Base-by-base conservation (phyloP, 768 basidiomycete genomes). In the Tulasnella sp. region DNA sequence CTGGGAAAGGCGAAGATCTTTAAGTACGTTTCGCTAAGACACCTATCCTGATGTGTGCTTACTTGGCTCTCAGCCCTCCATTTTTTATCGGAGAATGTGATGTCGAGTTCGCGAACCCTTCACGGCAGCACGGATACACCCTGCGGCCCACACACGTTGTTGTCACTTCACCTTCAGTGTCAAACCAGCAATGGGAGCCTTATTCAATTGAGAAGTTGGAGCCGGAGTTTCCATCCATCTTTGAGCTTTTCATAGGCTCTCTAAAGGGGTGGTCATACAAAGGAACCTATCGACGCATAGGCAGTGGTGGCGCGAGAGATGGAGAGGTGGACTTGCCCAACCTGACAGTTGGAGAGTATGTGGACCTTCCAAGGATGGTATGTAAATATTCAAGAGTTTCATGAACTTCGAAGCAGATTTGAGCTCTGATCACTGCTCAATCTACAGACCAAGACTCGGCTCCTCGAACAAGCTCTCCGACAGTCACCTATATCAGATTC, bases 111-210 rank as follows among this genome's bases (percentile, higher is more conserved):
- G 53, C 53, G 10, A 55, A 55, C 41, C 53, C 53, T 3, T 41
- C 53, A 21, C 53, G 53, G 2, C 53, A 55, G n/a, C 53, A 55
- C 27, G 41, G 53, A 4, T 55, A 55, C 53, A 44, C 43, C 53
- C n/a, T 55, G 8, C 53, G 53, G 9, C 53, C 53, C 10, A 42
- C 2, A 8, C 42, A 41, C 9, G 53, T 44, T 4, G 5, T 55
- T 11, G 53, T 25, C 11, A 15, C 41, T 9, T 3, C 22, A 19
- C 53, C 25, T 24, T 41, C 38, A 10, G 34, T 38, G 7, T 38
- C 34, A 38, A 38, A 38, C 15, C 34, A 38, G 34, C 31, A 42
- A 22, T 55, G 53, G 53, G 38, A 31, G 10, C 53, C 53, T 41
- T 55, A 55, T 24, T 41, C 53, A 11, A 31, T 55, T 2, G 53